Base-by-base conservation (phyloP, 495 filamentous ascomycete genomes). In the Talaromyces thailandensis region DNA sequence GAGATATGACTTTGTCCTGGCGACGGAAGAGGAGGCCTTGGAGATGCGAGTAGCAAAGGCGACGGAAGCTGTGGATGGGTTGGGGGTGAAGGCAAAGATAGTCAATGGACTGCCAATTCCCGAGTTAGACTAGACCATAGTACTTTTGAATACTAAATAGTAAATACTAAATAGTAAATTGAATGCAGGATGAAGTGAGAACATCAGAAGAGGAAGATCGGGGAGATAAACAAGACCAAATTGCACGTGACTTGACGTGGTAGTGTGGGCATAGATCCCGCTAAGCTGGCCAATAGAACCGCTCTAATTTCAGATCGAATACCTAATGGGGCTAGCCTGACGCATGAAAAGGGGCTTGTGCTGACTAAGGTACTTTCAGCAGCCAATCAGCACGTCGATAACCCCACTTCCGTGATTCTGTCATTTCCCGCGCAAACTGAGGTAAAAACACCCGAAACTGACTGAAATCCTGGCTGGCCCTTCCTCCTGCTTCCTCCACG, bases 51-150 rank as follows among this genome's bases (percentile, higher is more conserved):
- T 79, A 67, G 77, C 86, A 66, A 82, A 90, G 29, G 86, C 88
- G 0, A 74, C 78, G 62, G 79, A 88, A 66, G 89, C 88, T 1
- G 72, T 92, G 70, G 68, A 81, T 65, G 77, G 79, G 64, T 65
- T 87, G 63, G 89, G 89, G 0, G 68, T 84, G 65, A 82, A 70
- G 62, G 76, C 88, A 70, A 86, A 83, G 73, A 69, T 92, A 59
- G 75, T 88, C 25, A 79, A 91, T 64, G 86, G 88, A 58, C 68
- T 93, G 63, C 90, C 89, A 1, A 82, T 92, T n/a, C 86, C 87
- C 9, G 84, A 85, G 70, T 67, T 85, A 7, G 81, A 84, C 66
- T 84, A 69, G 24, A 52, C 25, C 7, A 23, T 5, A 23, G n/a
- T n/a, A n/a, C n/a, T n/a, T n/a, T n/a, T n/a, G n/a, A n/a, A n/a